Percentiles rank a stretch among this genome's conserved stretches.
Evolutionary conservation across 2,329 filamentous ascomycete genomes (phyloP).

Genomic region (Chalara sp.): DNA sequence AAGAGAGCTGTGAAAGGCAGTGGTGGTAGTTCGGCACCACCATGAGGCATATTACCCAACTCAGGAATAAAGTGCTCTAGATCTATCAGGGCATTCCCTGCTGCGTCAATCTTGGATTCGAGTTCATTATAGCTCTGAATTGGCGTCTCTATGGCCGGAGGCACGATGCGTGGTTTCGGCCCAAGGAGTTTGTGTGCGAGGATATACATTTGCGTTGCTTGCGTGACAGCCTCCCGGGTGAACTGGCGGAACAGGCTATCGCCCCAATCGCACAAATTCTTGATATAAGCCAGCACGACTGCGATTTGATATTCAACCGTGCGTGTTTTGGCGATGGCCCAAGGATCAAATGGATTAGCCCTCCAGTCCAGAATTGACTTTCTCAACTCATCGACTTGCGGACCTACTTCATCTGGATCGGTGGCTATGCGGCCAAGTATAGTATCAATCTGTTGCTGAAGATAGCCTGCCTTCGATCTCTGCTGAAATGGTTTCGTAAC

Average conservation of each 20-base stretch:
- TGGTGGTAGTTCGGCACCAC: too few species aligned
- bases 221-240: slow-evolving; percentile 12
- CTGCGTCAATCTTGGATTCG: not conserved
- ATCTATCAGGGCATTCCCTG: not conserved
- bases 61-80: not conserved
- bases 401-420: not conserved
- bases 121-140: not conserved
- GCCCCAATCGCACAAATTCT: not conserved
- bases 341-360: not conserved
- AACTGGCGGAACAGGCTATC: not conserved
- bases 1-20: not conserved
- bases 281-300: not conserved
- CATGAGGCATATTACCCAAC: not conserved
- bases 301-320: not conserved
- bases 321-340: not conserved
- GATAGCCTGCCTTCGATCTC: not conserved
- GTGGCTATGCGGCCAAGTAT: too few species aligned
- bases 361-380: too few species aligned
- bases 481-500: not conserved
- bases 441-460: not conserved
- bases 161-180: not conserved
- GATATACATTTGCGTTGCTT: not conserved
- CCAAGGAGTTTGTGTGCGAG: not conserved
- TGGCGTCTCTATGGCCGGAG: not conserved
- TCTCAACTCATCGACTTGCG: not conserved